phyloP scores from a whole-genome alignment of 495 filamentous ascomycete genomes.

The Aspergillus mulundensis region DNA sequence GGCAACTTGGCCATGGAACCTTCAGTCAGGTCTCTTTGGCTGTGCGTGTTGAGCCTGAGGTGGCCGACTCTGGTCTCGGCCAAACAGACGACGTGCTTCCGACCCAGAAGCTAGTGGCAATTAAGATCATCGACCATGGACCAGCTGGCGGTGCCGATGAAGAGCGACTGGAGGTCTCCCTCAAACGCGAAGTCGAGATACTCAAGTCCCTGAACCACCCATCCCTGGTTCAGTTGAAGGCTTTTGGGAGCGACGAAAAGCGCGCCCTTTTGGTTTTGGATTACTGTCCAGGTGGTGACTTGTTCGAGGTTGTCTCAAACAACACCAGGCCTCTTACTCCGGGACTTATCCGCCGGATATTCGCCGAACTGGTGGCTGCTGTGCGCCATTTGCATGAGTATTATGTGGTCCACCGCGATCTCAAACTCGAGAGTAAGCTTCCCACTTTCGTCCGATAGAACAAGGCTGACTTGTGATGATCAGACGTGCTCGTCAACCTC shows the following conservation, averaged over 20 bases:
- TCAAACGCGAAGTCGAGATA: constrained; percentile 93
- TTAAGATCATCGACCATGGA: constrained; percentile 93
- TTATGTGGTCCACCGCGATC: constrained; percentile 91
- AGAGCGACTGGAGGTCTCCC: constrained; percentile 81
- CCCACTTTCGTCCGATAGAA: not conserved
- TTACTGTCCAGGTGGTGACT: constrained; percentile 89
- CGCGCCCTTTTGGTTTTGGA: constrained; percentile 80
- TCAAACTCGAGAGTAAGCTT: constrained; percentile 91
- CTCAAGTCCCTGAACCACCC: constrained; percentile 83
- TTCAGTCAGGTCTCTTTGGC: constrained; percentile 93
- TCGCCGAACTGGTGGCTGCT: constrained; percentile 81
- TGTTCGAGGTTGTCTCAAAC: constrained; percentile 83
- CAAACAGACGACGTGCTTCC: constrained; percentile 43
- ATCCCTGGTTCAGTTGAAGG: constrained; percentile 82
- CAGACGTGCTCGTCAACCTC: constrained; percentile 89
- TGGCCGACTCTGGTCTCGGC: constrained; percentile 20
- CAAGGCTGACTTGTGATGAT: constrained; percentile 1
- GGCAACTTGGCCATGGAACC: constrained; percentile 82
- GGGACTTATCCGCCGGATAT: constrained; percentile 73
- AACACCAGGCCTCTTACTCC: constrained; percentile 61
- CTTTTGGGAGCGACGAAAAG: constrained; percentile 75
- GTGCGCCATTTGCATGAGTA: constrained; percentile 78
- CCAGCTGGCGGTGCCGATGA: constrained; percentile 87
- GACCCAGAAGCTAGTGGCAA: constrained; percentile 74
- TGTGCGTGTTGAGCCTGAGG: constrained; percentile 51